phyloP scores from a whole-genome alignment of 345 rosid genomes.

The Murraya koenigii region DNA sequence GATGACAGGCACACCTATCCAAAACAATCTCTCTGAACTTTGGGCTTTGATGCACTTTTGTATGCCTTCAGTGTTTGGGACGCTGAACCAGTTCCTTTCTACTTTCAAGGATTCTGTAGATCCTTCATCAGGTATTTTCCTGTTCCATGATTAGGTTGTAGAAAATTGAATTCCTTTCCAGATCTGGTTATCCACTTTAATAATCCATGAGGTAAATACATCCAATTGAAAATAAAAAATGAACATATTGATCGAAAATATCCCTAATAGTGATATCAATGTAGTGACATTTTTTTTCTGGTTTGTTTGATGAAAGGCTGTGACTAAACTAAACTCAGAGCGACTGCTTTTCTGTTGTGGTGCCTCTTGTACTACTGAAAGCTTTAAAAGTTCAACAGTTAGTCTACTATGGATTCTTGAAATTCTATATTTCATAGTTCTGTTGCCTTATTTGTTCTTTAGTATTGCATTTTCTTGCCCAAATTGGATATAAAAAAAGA shows the following conservation, averaged over 20 bases:
- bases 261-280: not conserved
- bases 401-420: not conserved
- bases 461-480: not conserved
- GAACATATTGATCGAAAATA: not conserved
- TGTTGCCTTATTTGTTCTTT: not conserved
- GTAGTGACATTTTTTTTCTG: not conserved
- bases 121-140: constrained; percentile 48
- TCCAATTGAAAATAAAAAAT: not conserved
- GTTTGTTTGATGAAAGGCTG: not conserved
- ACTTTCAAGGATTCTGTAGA: constrained; percentile 67
- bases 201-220: not conserved
- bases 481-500: not conserved
- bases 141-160: not conserved
- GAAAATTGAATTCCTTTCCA: not conserved
- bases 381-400: not conserved
- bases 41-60: constrained; percentile 97
- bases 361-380: not conserved
- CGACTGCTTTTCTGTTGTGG: not conserved
- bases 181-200: not conserved
- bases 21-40: constrained; percentile 85
- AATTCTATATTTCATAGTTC: not conserved
- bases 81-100: constrained; percentile 61
- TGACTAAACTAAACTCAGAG: not conserved
- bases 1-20: constrained; percentile 93
- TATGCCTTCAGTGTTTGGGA: constrained; percentile 85